Conservation (phyloP, 768 basidiomycete genomes). For the Leccinum sublutescens region DNA sequence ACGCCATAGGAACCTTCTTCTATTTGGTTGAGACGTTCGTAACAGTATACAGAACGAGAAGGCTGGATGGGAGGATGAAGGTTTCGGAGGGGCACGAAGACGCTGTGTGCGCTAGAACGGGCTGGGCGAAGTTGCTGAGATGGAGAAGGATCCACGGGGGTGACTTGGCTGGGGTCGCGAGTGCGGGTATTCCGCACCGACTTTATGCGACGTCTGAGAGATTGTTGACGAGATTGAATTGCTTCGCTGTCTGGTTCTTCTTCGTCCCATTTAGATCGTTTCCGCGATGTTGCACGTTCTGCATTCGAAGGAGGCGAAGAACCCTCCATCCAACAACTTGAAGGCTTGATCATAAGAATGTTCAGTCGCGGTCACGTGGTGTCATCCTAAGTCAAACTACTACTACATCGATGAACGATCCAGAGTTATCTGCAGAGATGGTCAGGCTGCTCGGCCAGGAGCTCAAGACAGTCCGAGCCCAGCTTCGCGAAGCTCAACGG, state of each 20-base stretch:
- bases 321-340: conserved; percentile 1
- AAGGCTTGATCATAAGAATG: neutral
- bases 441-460: conserved; percentile 27
- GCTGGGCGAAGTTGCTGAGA: conserved; percentile 13
- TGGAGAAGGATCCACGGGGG: conserved; percentile 16
- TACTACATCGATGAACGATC: conserved; percentile 21
- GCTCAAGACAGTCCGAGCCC: conserved; percentile 22
- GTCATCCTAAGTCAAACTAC: neutral
- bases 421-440: conserved; percentile 26
- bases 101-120: conserved; percentile 45
- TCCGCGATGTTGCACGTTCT: conserved; percentile 45
- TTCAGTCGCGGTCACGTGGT: neutral
- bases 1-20: conserved; percentile 99
- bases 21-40: conserved; percentile 94
- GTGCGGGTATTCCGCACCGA: conserved; percentile 23
- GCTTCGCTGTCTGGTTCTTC: conserved; percentile 46
- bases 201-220: conserved; percentile 58
- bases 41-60: conserved; percentile 91
- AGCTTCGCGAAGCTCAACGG: conserved; percentile 24
- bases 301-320: conserved; percentile 27
- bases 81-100: conserved; percentile 73
- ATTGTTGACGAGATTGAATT: conserved; percentile 33
- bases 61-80: conserved; percentile 77
- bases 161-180: conserved; percentile 17
- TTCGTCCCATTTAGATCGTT: conserved; percentile 74